A percentile compares a stretch with the other conserved stretches of the same genome.
Evolutionary conservation across 2,329 filamentous ascomycete species (phyloP).

Genomic region (Phialemoniopsis sp.): DNA sequence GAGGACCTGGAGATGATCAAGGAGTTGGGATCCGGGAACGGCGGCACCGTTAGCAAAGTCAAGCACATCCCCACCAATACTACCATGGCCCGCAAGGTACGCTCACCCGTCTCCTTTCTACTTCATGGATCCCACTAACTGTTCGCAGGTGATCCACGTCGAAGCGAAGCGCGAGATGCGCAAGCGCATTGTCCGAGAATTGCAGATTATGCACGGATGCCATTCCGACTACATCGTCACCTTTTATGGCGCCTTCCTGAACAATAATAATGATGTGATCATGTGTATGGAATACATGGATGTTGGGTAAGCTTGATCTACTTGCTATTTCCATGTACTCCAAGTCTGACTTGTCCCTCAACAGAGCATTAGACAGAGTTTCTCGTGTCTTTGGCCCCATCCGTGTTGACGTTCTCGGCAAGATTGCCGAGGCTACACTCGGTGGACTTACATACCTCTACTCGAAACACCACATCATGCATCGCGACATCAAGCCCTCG

Average conservation of each 20-base stretch:
- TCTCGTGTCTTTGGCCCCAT: constrained; percentile 94
- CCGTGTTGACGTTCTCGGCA: constrained; percentile 92
- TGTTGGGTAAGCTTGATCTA: constrained; percentile 68
- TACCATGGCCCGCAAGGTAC: constrained; percentile 95
- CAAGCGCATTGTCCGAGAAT: constrained; percentile 92
- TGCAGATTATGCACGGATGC: constrained; percentile 98
- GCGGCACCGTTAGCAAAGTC: constrained; percentile 97
- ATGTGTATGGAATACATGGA: constrained; percentile 99
- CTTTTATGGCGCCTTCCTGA: constrained; percentile 96
- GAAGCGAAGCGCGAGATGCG: constrained; percentile 97
- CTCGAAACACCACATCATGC: constrained; percentile 95
- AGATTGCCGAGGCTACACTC: constrained; percentile 93
- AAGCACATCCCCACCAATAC: constrained; percentile 92
- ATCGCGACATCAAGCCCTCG: constrained; percentile 96
- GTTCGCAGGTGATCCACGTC: constrained; percentile 84
- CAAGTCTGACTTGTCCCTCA: not conserved
- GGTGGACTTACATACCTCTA: constrained; percentile 95
- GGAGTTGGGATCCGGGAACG: constrained; percentile 93
- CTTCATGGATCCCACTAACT: constrained; percentile 11
- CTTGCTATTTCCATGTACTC: not conserved
- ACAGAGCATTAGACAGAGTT: constrained; percentile 84
- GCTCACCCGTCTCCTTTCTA: not conserved
- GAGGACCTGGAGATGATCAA: constrained; percentile 92
- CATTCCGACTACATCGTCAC: constrained; percentile 96
- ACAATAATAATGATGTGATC: constrained; percentile 94